A percentile compares a stretch with the other conserved stretches of the same genome.
phyloP scores from a whole-genome alignment of 768 basidiomycete species.

The Pleurotus sapidus region DNA sequence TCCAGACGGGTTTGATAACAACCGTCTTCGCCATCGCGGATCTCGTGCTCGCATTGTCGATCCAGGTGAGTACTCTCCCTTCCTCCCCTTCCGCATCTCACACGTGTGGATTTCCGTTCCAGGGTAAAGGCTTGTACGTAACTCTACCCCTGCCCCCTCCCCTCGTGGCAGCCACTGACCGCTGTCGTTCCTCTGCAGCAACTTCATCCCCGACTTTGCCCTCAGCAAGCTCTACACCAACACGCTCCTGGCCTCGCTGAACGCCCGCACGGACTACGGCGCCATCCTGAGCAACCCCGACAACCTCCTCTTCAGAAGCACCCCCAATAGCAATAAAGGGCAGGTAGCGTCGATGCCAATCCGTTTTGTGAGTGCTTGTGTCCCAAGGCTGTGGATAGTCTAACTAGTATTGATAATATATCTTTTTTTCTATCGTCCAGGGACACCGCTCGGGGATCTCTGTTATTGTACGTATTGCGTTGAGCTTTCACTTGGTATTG shows the following conservation, averaged over 20 bases:
- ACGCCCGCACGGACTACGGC: background rate
- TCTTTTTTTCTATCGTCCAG: too few relatives aligned
- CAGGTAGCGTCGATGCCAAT: too few relatives aligned
- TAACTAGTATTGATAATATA: too few relatives aligned
- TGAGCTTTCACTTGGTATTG: too few relatives aligned
- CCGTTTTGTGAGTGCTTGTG: too few relatives aligned
- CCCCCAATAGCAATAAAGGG: too few relatives aligned
- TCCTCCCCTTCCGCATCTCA: background rate
- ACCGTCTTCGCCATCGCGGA: slow-evolving; percentile 5
- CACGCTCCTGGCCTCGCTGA: slow-evolving; percentile 7
- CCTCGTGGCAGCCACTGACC: background rate
- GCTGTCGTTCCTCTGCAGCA: background rate
- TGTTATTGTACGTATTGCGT: too few relatives aligned
- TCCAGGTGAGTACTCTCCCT: slow-evolving; percentile 1
- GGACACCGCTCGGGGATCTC: too few relatives aligned
- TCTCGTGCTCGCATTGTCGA: background rate
- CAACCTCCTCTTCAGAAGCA: too few relatives aligned
- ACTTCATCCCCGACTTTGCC: slow-evolving; percentile 7
- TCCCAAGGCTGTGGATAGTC: too few relatives aligned
- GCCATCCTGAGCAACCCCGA: background rate
- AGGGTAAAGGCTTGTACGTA: slow-evolving; percentile 7
- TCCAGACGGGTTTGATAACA: slow-evolving; percentile 9
- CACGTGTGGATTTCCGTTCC: background rate
- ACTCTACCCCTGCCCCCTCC: background rate
- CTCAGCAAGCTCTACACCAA: slow-evolving; percentile 9